These are phyloP conservation scores for Mentha longifolia DNA, from an alignment of 257 asterid genomes.

Conservation along the genomic window DNA sequence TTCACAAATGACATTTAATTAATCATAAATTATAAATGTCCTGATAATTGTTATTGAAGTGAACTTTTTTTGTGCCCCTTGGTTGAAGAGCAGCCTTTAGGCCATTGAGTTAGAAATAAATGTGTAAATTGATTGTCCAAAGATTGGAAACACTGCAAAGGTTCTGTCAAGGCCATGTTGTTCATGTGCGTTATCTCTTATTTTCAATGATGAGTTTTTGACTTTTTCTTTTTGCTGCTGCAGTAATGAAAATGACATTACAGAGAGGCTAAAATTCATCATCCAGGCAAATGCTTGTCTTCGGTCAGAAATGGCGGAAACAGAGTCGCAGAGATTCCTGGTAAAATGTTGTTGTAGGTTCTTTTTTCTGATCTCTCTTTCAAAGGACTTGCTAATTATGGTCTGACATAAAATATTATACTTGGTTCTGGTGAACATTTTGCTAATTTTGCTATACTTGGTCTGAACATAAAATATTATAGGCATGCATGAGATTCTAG, in stretches of 20 bases:
- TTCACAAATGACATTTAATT: not conserved
- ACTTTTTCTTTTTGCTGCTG: slow-evolving; percentile 39
- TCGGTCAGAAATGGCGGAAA: slow-evolving; percentile 58
- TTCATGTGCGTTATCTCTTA: no score
- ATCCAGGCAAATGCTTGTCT: slow-evolving; percentile 78
- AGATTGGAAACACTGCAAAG: slow-evolving; percentile 20
- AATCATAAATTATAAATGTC: not conserved
- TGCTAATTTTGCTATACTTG: no score
- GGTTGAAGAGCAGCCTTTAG: slow-evolving; percentile 15
- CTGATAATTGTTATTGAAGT: not conserved
- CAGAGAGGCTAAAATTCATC: slow-evolving; percentile 76
- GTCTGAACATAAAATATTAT: no score
- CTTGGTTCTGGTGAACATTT: not conserved
- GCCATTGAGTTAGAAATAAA: slow-evolving; percentile 17
- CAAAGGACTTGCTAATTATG: no score
- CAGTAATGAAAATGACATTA: slow-evolving; percentile 93
- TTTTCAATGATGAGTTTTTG: no score
- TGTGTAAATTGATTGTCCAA: slow-evolving; percentile 4
- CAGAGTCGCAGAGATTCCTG: slow-evolving; percentile 45
- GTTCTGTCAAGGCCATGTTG: not conserved
- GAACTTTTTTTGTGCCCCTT: slow-evolving; percentile 9
- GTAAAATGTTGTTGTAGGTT: slow-evolving; percentile 43
- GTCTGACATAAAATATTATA: not conserved
- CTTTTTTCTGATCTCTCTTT: no score
- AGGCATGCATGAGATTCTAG: no score